phyloP scores from a whole-genome alignment of 2,329 filamentous ascomycete genomes.

The Talaromyces sp. region DNA sequence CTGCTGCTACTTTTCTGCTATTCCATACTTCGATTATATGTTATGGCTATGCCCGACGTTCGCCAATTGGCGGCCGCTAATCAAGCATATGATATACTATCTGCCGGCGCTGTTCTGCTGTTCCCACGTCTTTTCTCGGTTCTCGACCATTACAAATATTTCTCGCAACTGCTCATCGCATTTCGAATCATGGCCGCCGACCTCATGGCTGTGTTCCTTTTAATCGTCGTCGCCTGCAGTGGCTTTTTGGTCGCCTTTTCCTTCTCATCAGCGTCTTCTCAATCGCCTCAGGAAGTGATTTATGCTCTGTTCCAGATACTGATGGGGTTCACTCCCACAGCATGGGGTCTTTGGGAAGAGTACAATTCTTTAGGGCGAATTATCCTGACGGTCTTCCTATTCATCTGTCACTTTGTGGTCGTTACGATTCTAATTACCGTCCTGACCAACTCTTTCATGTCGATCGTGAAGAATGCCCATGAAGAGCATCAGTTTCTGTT shows the following conservation, averaged over 20 bases:
- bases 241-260: conserved; percentile 96
- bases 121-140: conserved; percentile 90
- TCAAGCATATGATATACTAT: conserved; percentile 90
- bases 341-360: conserved; percentile 81
- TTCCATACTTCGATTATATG: conserved; percentile 84
- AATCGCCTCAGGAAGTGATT: conserved; percentile 69
- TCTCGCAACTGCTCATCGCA: conserved; percentile 88
- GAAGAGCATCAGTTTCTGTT: conserved; percentile 92
- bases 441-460: conserved; percentile 94
- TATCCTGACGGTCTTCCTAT: conserved; percentile 76
- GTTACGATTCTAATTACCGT: conserved; percentile 94
- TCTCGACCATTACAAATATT: conserved; percentile 92
- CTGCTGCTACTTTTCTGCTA: conserved; percentile 80
- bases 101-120: conserved; percentile 82
- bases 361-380: conserved; percentile 76
- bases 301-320: conserved; percentile 90
- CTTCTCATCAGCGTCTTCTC: conserved; percentile 68
- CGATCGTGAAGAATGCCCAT: conserved; percentile 86
- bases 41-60: conserved; percentile 74
- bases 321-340: conserved; percentile 93
- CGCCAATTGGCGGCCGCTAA: conserved; percentile 66
- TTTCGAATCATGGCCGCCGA: conserved; percentile 93
- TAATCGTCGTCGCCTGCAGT: conserved; percentile 84
- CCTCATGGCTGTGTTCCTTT: conserved; percentile 74
- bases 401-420: conserved; percentile 92